phyloP scores from a whole-genome alignment of 331 rosid species.

The Malus hybrid region DNA sequence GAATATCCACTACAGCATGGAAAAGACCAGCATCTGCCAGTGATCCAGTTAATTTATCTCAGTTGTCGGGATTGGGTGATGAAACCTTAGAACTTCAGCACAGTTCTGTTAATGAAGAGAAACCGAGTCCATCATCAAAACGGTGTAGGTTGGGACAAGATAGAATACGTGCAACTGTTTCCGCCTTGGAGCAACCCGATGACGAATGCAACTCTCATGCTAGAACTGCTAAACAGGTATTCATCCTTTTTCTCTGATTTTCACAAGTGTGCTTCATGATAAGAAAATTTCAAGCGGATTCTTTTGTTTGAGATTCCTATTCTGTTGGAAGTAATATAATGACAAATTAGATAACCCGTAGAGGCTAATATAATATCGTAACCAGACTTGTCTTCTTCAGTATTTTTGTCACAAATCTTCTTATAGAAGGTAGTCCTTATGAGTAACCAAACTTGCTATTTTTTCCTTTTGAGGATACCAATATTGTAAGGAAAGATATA shows the following conservation, averaged over 20 bases:
- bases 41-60: constrained; percentile 28
- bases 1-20: constrained; percentile 48
- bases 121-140: constrained; percentile 43
- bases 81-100: constrained; percentile 36
- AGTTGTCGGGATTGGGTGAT: constrained; percentile 40
- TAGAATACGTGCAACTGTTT: constrained; percentile 37
- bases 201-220: constrained; percentile 71
- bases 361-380: background rate
- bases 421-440: background rate
- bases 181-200: constrained; percentile 36
- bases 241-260: background rate
- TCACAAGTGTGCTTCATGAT: background rate
- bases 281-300: background rate
- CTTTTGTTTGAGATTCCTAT: background rate
- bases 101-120: constrained; percentile 35
- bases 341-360: background rate
- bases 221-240: constrained; percentile 49
- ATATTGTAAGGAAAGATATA: background rate
- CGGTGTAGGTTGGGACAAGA: constrained; percentile 63
- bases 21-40: constrained; percentile 52
- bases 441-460: background rate
- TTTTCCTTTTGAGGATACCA: background rate
- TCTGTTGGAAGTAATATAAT: background rate
- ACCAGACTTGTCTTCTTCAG: background rate
- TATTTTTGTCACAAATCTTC: background rate